Evolutionary conservation across 1,284 basidiomycete genomes (phyloP).

Genomic region (Pseudozyma pruni): DNA sequence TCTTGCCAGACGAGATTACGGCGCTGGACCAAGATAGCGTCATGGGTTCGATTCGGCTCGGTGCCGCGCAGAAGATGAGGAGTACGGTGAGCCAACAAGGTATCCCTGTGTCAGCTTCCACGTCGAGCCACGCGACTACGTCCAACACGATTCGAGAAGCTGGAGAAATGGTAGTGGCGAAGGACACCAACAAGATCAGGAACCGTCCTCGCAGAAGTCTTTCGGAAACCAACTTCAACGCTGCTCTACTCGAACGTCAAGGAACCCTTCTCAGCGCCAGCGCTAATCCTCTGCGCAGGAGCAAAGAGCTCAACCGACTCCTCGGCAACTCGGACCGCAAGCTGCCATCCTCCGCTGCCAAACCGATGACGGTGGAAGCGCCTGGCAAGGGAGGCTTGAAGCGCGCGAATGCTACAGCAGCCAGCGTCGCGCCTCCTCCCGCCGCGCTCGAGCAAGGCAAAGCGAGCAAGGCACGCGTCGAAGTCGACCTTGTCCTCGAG

Average conservation of each 20-base stretch:
- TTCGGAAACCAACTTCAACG: slow-evolving; percentile 28
- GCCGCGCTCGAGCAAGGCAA: slow-evolving; percentile 61
- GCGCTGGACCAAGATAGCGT: slow-evolving; percentile 54
- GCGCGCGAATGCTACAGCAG: slow-evolving; percentile 24
- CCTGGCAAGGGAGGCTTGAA: slow-evolving; percentile 18
- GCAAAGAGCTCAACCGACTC: slow-evolving; percentile 55
- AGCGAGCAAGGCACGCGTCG: slow-evolving; percentile 76
- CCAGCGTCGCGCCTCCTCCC: slow-evolving; percentile 27
- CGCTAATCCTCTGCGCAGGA: slow-evolving; percentile 53
- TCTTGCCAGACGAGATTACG: slow-evolving; percentile 48
- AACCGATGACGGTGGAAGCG: slow-evolving; percentile 5
- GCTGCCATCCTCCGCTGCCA: slow-evolving; percentile 35
- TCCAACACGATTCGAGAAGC: not conserved
- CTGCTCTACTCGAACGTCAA: slow-evolving; percentile 48
- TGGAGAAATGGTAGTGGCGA: no score
- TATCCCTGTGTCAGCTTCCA: not conserved
- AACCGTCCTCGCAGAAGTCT: slow-evolving; percentile 39
- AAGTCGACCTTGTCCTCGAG: slow-evolving; percentile 83
- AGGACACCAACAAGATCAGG: no score
- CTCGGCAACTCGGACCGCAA: slow-evolving; percentile 53
- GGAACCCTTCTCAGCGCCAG: slow-evolving; percentile 53
- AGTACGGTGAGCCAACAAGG: slow-evolving; percentile 17
- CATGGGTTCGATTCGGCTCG: slow-evolving; percentile 35
- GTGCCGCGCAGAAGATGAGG: slow-evolving; percentile 22
- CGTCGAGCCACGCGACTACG: slow-evolving; percentile 10